phyloP scores from a whole-genome alignment of 1,139 yeast genomes.

The Yamadazyma atmosphaerica region DNA sequence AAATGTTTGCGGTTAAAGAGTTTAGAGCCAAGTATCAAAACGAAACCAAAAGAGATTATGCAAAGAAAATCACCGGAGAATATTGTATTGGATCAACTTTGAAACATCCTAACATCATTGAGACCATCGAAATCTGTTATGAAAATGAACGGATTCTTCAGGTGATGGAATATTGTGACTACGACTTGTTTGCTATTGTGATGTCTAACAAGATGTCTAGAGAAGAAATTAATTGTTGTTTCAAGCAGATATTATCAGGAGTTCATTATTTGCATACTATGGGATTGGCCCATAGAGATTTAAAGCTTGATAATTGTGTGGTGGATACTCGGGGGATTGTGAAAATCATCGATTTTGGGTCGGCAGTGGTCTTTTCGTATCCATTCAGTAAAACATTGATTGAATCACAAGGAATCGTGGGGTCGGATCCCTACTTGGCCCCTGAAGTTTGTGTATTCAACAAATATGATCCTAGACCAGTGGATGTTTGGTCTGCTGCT shows the following conservation, averaged over 20 bases:
- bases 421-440: conserved; percentile 91
- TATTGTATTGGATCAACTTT: conserved; percentile 92
- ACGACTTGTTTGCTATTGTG: conserved; percentile 89
- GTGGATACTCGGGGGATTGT: conserved; percentile 83
- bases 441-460: conserved; percentile 89
- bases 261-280: conserved; percentile 80
- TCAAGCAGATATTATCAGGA: conserved; percentile 82
- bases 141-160: conserved; percentile 86
- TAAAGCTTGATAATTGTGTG: conserved; percentile 92
- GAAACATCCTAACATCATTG: conserved; percentile 87
- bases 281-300: conserved; percentile 90
- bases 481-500: conserved; percentile 94
- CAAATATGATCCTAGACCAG: conserved; percentile 86
- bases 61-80: conserved; percentile 92
- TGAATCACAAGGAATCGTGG: conserved; percentile 88
- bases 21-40: conserved; percentile 75
- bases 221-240: conserved; percentile 85
- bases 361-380: conserved; percentile 89
- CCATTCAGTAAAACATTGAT: conserved; percentile 82
- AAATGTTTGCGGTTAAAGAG: conserved; percentile 88
- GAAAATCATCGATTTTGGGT: conserved; percentile 89
- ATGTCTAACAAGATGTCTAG: conserved; percentile 92
- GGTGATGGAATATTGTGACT: conserved; percentile 95
- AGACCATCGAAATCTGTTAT: conserved; percentile 87
- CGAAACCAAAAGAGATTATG: conserved; percentile 83